phyloP scores from a whole-genome alignment of 1,139 yeast genomes.

The Sugiyamaella pinicola region DNA sequence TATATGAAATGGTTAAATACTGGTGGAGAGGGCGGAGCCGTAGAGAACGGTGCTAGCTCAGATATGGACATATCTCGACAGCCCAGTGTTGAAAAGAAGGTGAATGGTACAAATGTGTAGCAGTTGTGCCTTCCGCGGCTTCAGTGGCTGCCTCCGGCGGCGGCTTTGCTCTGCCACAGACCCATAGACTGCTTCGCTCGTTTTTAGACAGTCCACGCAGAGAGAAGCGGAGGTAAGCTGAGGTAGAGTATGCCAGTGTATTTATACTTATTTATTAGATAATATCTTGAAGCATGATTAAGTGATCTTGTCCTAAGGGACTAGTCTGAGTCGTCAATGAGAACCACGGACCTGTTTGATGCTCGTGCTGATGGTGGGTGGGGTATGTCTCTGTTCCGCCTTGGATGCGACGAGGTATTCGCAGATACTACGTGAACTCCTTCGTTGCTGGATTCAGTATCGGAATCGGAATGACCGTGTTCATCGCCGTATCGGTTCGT shows the following conservation, averaged over 20 bases:
- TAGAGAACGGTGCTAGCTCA: not conserved
- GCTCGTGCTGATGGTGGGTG: not conserved
- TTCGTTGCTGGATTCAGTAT: not conserved
- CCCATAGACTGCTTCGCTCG: too few relatives aligned
- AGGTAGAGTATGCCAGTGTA: too few relatives aligned
- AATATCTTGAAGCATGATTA: not conserved
- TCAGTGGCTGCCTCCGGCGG: too few relatives aligned
- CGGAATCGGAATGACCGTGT: not conserved
- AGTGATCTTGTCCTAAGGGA: too few relatives aligned
- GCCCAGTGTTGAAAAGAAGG: not conserved
- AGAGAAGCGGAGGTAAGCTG: too few relatives aligned
- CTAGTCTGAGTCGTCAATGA: constrained; percentile 11
- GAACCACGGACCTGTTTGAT: not conserved
- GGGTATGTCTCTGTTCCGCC: not conserved
- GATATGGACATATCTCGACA: not conserved
- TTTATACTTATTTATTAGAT: not conserved
- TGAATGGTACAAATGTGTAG: not conserved
- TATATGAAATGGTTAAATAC: constrained; percentile 43
- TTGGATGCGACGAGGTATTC: not conserved
- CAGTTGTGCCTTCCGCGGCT: too few relatives aligned
- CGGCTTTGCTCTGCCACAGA: too few relatives aligned
- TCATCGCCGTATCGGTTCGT: too few relatives aligned
- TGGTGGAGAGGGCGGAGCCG: not conserved
- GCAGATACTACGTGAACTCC: too few relatives aligned
- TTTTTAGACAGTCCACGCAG: too few relatives aligned